A percentile compares a stretch with the other conserved stretches of the same genome.
Evolutionary conservation across 768 basidiomycete species (phyloP).

Genomic region (Antrodiella citrinella): DNA sequence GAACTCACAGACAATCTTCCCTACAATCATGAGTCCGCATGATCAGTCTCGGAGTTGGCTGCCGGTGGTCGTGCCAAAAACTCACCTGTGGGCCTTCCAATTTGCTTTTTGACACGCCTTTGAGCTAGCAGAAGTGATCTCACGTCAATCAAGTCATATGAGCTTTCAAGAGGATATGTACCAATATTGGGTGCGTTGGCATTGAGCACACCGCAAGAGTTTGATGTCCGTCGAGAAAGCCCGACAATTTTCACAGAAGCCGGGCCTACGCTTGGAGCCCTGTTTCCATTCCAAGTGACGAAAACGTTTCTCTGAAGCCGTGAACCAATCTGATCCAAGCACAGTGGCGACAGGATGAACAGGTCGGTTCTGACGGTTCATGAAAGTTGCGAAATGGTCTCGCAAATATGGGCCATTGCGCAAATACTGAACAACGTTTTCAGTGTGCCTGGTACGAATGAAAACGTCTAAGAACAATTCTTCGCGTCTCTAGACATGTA

Average conservation of each 20-base stretch:
- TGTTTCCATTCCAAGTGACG: background rate
- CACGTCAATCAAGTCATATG: background rate
- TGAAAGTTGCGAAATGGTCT: background rate
- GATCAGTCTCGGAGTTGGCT: too few relatives aligned
- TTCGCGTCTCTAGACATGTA: background rate
- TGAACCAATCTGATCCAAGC: constrained; percentile 1
- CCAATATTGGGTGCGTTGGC: background rate
- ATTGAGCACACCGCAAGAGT: background rate
- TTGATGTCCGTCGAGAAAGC: background rate
- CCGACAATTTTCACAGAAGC: background rate
- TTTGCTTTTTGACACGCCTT: background rate
- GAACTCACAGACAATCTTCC: too few relatives aligned
- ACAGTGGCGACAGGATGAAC: constrained; percentile 10
- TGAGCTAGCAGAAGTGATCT: background rate
- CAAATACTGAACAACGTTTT: background rate
- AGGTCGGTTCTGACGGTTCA: background rate
- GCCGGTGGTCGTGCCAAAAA: background rate
- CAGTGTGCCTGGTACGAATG: background rate
- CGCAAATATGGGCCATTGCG: background rate
- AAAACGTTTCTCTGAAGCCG: background rate
- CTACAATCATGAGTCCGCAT: too few relatives aligned
- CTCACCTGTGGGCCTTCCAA: background rate
- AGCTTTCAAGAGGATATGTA: background rate
- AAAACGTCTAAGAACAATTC: background rate
- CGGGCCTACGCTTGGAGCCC: too few relatives aligned